Evolutionary conservation across 176 grass and related monocot genomes (phyloP).

Genomic region (Aegilops bicornis): DNA sequence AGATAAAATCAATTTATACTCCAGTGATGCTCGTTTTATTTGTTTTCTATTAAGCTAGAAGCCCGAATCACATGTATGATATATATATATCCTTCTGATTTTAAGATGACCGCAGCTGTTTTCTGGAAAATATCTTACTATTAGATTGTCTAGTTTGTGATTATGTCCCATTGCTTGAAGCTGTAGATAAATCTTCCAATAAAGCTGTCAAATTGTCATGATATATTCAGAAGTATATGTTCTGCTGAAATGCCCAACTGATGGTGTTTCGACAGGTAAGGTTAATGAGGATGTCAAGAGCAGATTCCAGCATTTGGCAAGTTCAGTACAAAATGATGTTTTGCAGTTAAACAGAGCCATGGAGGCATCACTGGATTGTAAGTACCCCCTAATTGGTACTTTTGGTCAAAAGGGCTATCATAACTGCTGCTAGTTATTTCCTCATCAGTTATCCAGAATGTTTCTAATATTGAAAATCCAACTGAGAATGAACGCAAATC

Average conservation of each 20-base stretch:
- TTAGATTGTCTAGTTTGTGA: background rate
- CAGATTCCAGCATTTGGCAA: conserved; percentile 76
- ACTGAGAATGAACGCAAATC: no score
- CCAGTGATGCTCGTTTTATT: no score
- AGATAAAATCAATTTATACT: no score
- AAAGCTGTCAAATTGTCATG: conserved; percentile 1
- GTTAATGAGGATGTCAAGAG: conserved; percentile 70
- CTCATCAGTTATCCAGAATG: conserved; percentile 15
- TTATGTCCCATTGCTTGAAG: background rate
- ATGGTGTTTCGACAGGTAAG: conserved; percentile 49
- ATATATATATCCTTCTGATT: background rate
- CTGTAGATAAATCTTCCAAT: background rate
- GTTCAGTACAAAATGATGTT: conserved; percentile 62
- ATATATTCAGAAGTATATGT: conserved; percentile 2
- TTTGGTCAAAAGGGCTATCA: conserved; percentile 35
- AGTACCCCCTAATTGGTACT: conserved; percentile 11
- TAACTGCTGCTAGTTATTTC: conserved; percentile 19
- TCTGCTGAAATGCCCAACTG: background rate
- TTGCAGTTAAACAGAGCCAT: conserved; percentile 65
- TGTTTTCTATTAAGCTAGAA: background rate
- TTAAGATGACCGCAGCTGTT: background rate
- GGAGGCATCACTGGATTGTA: conserved; percentile 84
- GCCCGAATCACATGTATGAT: background rate
- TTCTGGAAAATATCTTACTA: background rate
- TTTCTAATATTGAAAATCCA: no score